Evolutionary conservation across 306 rosid genomes (phyloP).

Genomic region (Prunus campanulata): DNA sequence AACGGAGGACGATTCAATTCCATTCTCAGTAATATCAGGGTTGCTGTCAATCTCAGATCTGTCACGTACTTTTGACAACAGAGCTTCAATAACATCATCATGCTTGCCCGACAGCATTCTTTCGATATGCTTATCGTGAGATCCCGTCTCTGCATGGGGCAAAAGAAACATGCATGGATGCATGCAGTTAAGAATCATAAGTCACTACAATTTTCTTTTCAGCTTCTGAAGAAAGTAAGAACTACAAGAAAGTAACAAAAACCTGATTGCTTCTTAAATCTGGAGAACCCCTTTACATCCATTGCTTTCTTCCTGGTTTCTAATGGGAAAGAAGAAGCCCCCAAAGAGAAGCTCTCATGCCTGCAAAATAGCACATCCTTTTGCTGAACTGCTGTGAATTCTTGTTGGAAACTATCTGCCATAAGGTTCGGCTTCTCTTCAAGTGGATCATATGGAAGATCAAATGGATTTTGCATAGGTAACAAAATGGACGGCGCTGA

Average conservation of each 20-base stretch:
- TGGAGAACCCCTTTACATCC: conserved; percentile 33
- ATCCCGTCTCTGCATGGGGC: conserved; percentile 54
- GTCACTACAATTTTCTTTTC: background rate
- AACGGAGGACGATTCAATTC: background rate
- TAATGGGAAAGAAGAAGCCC: conserved; percentile 27
- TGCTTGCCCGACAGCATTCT: conserved; percentile 42
- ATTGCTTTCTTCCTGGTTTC: conserved; percentile 33
- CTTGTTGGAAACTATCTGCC: conserved; percentile 58
- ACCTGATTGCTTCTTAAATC: conserved; percentile 45
- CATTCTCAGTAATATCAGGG: conserved; percentile 17
- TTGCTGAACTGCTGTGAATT: conserved; percentile 39
- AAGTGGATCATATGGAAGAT: conserved; percentile 64
- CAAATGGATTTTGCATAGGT: conserved; percentile 57
- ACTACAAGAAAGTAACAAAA: background rate
- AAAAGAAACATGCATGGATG: conserved; percentile 12
- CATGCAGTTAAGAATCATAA: background rate
- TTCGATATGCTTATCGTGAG: conserved; percentile 56
- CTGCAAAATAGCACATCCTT: conserved; percentile 50
- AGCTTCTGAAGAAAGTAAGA: background rate
- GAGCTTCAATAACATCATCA: conserved; percentile 50
- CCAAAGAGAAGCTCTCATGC: conserved; percentile 68
- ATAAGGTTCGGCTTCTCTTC: conserved; percentile 69
- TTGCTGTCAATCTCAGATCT: background rate
- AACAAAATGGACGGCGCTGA: conserved; percentile 71
- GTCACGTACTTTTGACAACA: conserved; percentile 29